These are phyloP conservation scores for Grammothele lineata DNA, from an alignment of 768 basidiomycete species.

Conservation along the genomic window DNA sequence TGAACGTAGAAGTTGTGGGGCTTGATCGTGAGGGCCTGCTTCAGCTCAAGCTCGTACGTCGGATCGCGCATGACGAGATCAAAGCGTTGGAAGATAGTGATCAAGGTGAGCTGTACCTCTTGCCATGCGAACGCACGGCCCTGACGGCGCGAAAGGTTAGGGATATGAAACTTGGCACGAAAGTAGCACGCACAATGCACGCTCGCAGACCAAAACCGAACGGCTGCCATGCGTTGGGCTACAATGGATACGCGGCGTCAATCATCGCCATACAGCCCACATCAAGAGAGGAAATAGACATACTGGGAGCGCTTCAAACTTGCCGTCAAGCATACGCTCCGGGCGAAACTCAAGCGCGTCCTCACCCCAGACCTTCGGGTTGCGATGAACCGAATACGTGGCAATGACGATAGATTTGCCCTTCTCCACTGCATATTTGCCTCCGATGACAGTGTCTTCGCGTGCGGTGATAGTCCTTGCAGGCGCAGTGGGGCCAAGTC, in stretches of 20 bases:
- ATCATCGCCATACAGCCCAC: too few relatives aligned
- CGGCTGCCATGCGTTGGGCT: slow-evolving; percentile 41
- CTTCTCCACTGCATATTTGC: slow-evolving; percentile 37
- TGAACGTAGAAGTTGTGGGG: slow-evolving; percentile 38
- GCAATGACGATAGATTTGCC: slow-evolving; percentile 28
- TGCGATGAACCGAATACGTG: slow-evolving; percentile 31
- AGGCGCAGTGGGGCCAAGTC: slow-evolving; percentile 37
- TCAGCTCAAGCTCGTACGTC: slow-evolving; percentile 39
- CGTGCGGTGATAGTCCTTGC: slow-evolving; percentile 29
- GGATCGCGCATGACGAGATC: slow-evolving; percentile 40
- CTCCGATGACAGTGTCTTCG: slow-evolving; percentile 35
- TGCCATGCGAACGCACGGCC: slow-evolving; percentile 47
- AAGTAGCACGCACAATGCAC: slow-evolving; percentile 17
- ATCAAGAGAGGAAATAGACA: background rate
- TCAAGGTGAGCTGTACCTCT: slow-evolving; percentile 39
- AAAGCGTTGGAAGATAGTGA: slow-evolving; percentile 42
- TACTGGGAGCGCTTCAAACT: slow-evolving; percentile 42
- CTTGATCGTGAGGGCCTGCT: slow-evolving; percentile 46
- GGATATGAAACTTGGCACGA: background rate
- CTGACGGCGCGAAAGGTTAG: background rate
- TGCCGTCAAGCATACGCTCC: slow-evolving; percentile 46
- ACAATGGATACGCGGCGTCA: too few relatives aligned
- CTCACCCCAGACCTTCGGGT: slow-evolving; percentile 42
- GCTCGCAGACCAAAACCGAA: slow-evolving; percentile 25
- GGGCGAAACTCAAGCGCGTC: slow-evolving; percentile 44